These are phyloP conservation scores for Ogataea paraovalis DNA, from an alignment of 805 yeast genomes.

Conservation along the genomic window DNA sequence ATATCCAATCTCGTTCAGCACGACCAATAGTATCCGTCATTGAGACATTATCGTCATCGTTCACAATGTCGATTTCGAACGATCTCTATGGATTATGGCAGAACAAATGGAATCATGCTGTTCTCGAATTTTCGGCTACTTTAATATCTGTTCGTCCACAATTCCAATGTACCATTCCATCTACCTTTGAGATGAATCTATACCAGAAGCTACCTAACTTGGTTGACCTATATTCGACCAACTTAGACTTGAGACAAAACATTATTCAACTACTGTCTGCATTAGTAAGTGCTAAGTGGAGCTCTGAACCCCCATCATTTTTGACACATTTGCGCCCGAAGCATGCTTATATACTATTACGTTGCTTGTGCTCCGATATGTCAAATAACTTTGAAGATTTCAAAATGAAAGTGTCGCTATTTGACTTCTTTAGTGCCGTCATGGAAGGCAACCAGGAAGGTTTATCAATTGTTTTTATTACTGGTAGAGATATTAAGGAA, in stretches of 20 bases:
- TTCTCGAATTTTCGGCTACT: constrained; percentile 53
- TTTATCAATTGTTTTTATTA: constrained; percentile 62
- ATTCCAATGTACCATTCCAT: constrained; percentile 43
- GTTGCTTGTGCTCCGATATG: constrained; percentile 58
- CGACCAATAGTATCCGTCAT: constrained; percentile 51
- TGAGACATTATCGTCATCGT: constrained; percentile 37
- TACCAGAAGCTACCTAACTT: constrained; percentile 54
- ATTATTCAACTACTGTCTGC: constrained; percentile 55
- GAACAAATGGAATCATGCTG: constrained; percentile 44
- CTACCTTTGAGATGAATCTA: constrained; percentile 60
- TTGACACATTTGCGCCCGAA: constrained; percentile 75
- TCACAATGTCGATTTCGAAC: constrained; percentile 6
- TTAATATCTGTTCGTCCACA: constrained; percentile 55
- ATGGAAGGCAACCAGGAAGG: constrained; percentile 77
- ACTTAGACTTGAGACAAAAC: constrained; percentile 42
- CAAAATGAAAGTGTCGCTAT: constrained; percentile 49
- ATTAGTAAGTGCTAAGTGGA: constrained; percentile 55
- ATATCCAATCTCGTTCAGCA: constrained; percentile 47
- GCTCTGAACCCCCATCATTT: constrained; percentile 65
- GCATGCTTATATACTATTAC: constrained; percentile 54
- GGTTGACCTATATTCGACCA: constrained; percentile 53
- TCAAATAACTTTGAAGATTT: constrained; percentile 51
- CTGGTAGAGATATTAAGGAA: constrained; percentile 47
- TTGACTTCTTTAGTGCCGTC: constrained; percentile 62
- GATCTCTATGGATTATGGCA: constrained; percentile 46